phyloP scores from a whole-genome alignment of 306 rosid species.

The Glycine tomentella region DNA sequence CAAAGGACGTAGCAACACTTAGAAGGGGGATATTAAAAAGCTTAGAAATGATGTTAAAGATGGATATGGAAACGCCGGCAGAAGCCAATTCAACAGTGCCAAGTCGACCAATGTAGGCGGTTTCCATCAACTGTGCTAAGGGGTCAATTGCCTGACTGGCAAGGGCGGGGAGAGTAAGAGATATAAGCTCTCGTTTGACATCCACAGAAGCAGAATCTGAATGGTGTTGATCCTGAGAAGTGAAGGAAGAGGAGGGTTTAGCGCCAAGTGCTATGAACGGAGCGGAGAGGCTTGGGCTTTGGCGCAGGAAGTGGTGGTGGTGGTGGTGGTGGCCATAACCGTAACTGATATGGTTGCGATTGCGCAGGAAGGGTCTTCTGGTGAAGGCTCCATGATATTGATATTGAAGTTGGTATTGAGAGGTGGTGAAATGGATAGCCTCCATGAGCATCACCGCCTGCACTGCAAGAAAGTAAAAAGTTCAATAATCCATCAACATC shows the following conservation, averaged over 20 bases:
- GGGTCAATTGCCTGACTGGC: constrained; percentile 96
- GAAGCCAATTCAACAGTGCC: constrained; percentile 90
- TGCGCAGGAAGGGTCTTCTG: background rate
- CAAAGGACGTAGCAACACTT: constrained; percentile 93
- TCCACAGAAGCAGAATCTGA: constrained; percentile 4
- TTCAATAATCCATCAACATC: no score
- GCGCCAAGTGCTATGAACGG: constrained; percentile 43
- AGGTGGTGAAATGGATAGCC: constrained; percentile 2
- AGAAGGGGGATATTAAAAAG: constrained; percentile 94
- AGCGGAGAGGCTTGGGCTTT: background rate
- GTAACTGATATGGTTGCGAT: constrained; percentile 13
- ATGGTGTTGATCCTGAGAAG: constrained; percentile 41
- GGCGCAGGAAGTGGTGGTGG: constrained; percentile 35
- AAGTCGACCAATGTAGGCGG: constrained; percentile 90
- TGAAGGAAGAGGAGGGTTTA: constrained; percentile 45
- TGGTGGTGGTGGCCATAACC: constrained; percentile 9
- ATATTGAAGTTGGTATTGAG: no score
- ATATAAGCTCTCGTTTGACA: constrained; percentile 74
- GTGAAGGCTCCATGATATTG: constrained; percentile 23
- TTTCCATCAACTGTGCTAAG: constrained; percentile 91
- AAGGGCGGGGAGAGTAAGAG: constrained; percentile 78
- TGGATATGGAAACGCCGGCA: constrained; percentile 90
- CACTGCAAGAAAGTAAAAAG: background rate
- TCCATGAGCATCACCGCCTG: background rate
- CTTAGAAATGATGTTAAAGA: constrained; percentile 86